Evolutionary conservation across 176 grass and related monocot genomes (phyloP).

Genomic region (Juncus inflexus): DNA sequence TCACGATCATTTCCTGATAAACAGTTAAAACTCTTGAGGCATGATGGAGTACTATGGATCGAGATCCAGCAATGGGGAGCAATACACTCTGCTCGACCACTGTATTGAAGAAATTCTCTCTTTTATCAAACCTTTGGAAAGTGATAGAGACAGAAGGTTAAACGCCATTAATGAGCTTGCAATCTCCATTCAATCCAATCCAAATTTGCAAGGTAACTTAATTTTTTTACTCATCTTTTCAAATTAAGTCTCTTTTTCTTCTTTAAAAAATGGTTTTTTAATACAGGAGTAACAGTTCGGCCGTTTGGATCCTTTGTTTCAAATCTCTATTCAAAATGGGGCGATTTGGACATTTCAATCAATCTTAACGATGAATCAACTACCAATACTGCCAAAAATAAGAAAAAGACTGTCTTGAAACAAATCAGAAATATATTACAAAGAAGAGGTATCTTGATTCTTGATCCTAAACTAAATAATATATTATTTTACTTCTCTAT

Average conservation of each 20-base stretch:
- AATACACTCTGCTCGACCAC: constrained; percentile 27
- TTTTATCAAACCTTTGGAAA: constrained; percentile 52
- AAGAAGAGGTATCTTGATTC: constrained; percentile 40
- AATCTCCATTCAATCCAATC: constrained; percentile 37
- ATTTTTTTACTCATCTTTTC: neutral
- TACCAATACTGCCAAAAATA: constrained; percentile 30
- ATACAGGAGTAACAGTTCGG: constrained; percentile 48
- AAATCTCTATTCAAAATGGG: constrained; percentile 83
- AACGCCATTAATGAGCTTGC: constrained; percentile 52
- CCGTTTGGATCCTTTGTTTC: constrained; percentile 97
- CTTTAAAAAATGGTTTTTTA: neutral
- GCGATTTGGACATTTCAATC: constrained; percentile 91
- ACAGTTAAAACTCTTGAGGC: constrained; percentile 12
- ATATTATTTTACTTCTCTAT: no score
- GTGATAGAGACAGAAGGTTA: constrained; percentile 40
- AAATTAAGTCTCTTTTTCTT: no score
- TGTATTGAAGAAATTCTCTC: constrained; percentile 60
- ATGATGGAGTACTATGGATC: constrained; percentile 14
- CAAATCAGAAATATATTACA: constrained; percentile 52
- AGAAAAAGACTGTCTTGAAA: constrained; percentile 50
- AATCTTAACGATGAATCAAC: constrained; percentile 25
- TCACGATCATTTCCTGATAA: constrained; percentile 2
- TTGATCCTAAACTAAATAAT: constrained; percentile 1
- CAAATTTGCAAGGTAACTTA: constrained; percentile 39
- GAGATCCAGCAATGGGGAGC: constrained; percentile 7